Conservation (phyloP, 1,284 basidiomycete genomes). For the Tausonia pullulans region DNA sequence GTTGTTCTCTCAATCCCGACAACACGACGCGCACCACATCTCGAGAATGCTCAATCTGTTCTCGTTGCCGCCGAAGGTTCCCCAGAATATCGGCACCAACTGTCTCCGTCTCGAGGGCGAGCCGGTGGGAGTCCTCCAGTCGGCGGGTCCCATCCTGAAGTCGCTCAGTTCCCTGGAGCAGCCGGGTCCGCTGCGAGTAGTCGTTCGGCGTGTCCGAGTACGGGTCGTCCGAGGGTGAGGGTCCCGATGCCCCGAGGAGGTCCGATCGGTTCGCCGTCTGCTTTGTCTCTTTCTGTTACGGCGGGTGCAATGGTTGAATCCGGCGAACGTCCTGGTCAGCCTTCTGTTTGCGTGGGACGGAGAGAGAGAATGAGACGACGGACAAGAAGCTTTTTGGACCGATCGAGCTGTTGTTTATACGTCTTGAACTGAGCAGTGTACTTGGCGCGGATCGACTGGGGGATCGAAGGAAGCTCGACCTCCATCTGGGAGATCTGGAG, state of each 20-base stretch:
- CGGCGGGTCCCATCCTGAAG: constrained; percentile 66
- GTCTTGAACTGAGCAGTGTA: constrained; percentile 61
- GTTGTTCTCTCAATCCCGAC: no score
- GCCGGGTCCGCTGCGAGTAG: constrained; percentile 56
- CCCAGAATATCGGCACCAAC: constrained; percentile 85
- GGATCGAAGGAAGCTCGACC: constrained; percentile 94
- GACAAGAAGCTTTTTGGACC: constrained; percentile 61
- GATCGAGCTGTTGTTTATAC: constrained; percentile 59
- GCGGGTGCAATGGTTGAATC: background rate
- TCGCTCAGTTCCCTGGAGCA: constrained; percentile 60
- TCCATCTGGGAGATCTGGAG: constrained; percentile 93
- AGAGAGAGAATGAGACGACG: constrained; percentile 19
- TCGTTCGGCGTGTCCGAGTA: constrained; percentile 42
- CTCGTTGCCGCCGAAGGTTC: constrained; percentile 75
- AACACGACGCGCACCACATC: constrained; percentile 52
- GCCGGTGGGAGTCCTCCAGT: constrained; percentile 77
- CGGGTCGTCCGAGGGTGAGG: constrained; percentile 61
- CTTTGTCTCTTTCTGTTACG: constrained; percentile 35
- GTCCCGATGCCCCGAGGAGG: constrained; percentile 31
- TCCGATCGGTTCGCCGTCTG: constrained; percentile 36
- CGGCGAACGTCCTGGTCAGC: constrained; percentile 1
- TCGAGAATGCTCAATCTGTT: constrained; percentile 89
- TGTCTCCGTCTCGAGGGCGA: constrained; percentile 92
- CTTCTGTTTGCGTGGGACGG: background rate
- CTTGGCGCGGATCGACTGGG: constrained; percentile 62